A percentile compares a stretch with the other conserved stretches of the same genome.
phyloP scores from a whole-genome alignment of 192 early-diverging fungal genomes.

The Backusella westeae region DNA sequence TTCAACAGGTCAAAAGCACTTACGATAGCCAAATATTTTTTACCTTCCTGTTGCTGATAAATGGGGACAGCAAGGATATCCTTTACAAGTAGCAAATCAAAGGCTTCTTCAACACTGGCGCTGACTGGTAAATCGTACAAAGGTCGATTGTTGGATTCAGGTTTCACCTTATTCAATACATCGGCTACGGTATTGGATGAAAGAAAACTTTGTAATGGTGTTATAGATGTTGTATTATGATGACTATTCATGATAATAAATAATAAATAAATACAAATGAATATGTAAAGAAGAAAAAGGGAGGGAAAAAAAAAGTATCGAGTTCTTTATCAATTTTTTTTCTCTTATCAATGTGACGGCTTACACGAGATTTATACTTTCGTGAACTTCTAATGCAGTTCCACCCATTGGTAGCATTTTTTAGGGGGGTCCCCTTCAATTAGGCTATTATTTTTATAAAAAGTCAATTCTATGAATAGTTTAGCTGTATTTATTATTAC shows the following conservation, averaged over 20 bases:
- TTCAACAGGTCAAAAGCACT: slow-evolving; percentile 48
- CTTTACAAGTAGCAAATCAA: slow-evolving; percentile 49
- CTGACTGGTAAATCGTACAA: slow-evolving; percentile 50
- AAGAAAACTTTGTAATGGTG: slow-evolving; percentile 13
- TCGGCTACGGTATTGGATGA: slow-evolving; percentile 16
- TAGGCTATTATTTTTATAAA: not conserved
- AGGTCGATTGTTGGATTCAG: not conserved
- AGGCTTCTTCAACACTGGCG: slow-evolving; percentile 53
- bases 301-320: not conserved
- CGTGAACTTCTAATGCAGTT: not conserved
- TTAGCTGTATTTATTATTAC: not conserved
- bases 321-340: not conserved
- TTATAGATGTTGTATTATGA: not conserved
- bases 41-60: slow-evolving; percentile 35
- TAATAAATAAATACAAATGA: not conserved
- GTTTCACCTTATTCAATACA: slow-evolving; percentile 22
- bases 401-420: not conserved
- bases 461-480: not conserved
- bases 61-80: slow-evolving; percentile 59
- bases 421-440: not conserved
- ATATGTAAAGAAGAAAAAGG: not conserved
- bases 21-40: slow-evolving; percentile 51
- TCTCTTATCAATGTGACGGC: not conserved
- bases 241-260: not conserved
- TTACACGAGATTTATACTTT: not conserved